A percentile compares a stretch with the other conserved stretches of the same genome.
These are phyloP conservation scores for Ophiosphaerella korrae DNA, from an alignment of 2,329 filamentous ascomycete species.

Conservation along the genomic window DNA sequence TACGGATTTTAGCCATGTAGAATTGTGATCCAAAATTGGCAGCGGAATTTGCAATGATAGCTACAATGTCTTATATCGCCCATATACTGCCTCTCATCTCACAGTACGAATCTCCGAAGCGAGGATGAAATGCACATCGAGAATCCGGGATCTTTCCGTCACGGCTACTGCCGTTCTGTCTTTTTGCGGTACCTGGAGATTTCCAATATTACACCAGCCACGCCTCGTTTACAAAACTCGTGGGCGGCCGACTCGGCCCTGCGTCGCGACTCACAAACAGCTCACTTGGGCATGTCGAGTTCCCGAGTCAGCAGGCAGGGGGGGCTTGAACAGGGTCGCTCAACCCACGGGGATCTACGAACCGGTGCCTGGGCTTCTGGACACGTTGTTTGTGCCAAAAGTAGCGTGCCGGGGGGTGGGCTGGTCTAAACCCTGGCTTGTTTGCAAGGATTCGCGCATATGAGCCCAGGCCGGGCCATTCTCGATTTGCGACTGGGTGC, in stretches of 20 bases:
- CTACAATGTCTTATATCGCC: conserved; percentile 38
- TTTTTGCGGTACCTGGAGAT: conserved; percentile 6
- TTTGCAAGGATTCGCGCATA: conserved; percentile 21
- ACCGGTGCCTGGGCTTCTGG: conserved; percentile 42
- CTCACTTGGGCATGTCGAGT: conserved; percentile 1
- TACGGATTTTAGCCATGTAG: conserved; percentile 37
- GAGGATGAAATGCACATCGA: conserved; percentile 22
- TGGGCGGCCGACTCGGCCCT: conserved; percentile 10
- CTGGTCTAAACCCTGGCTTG: conserved; percentile 14
- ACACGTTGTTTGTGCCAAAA: conserved; percentile 46
- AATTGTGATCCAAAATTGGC: conserved; percentile 39
- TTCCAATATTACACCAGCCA: conserved; percentile 7
- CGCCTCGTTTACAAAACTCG: conserved; percentile 5
- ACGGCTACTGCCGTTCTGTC: conserved; percentile 27
- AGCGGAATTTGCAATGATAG: conserved; percentile 44
- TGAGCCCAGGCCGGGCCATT: conserved; percentile 25
- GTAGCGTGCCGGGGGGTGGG: conserved; percentile 30
- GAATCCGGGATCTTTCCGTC: conserved; percentile 19
- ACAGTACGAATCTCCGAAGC: conserved; percentile 34
- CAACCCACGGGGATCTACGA: conserved; percentile 45
- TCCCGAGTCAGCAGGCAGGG: conserved; percentile 15
- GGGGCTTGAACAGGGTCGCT: conserved; percentile 23
- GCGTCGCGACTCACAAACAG: conserved; percentile 10
- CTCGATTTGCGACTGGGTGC: conserved; percentile 46
- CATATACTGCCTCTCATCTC: conserved; percentile 42